Evolutionary conservation across 352 stramenopile species (phyloP), one percentile per base, ranked within the genome.

Genomic region (Phytopythium kandeliae): DNA sequence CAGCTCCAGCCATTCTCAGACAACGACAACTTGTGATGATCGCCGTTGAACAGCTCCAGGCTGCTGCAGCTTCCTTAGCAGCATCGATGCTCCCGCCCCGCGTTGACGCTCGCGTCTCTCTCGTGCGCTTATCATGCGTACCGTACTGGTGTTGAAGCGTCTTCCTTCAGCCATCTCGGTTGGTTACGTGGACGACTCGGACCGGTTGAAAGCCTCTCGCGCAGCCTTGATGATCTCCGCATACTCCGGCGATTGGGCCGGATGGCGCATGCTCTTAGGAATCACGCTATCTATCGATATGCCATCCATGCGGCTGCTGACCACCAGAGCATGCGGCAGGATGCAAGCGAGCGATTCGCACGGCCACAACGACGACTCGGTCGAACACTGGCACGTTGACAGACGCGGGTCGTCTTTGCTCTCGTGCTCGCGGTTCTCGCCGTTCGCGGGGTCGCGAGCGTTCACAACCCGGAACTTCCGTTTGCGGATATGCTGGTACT

Each of bases 321-420:
- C 58, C 26, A 86, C 60, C 4, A 88, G 48, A 21, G 64, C 60
- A 36, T 90, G 76, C 0, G 71, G 76, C 4, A 90, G 51, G 16
- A 85, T 43, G 37, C 79, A 90, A 0, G 77, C 57, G 35, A 79
- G 59, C 4, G 72, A 85, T 22, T 74, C 57, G 37, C 79, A 90
- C 4, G 79, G 77, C 35, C 49, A 58, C 17, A 57, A 21, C 5
- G 69, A 56, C 0, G 60, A 69, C 6, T 21, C 33, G 7, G 51
- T 47, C 22, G 54, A 66, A 54, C 79, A 90, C 25, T 26, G 47
- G 41, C 79, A 90, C 24, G 53, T 50, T 15, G 51, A 49, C 47
- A 87, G 26, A 17, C 76, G 62, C 49, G 64, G 50, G 25, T 89
- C 75, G 2, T 57, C 57, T 15, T 61, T 63, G 24, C 48, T 41